phyloP scores from a whole-genome alignment of 495 filamentous ascomycete species.

The Penicillium simplicissimum region DNA sequence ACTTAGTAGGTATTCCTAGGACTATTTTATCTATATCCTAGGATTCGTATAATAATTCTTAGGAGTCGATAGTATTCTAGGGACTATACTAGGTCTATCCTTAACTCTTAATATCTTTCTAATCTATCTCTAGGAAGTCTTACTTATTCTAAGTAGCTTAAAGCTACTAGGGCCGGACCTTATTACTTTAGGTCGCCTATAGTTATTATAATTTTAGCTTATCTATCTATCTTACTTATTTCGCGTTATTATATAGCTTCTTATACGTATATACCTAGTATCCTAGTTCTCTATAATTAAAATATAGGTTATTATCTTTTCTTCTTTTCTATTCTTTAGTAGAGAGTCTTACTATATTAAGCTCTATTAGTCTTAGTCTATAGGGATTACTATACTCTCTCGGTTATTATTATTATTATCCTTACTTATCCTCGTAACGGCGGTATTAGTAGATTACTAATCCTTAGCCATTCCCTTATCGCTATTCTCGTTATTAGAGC shows the following conservation, averaged over 20 bases:
- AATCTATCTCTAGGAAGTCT: neutral
- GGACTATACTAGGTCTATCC: neutral
- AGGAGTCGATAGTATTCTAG: neutral
- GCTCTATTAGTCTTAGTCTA: conserved; percentile 5
- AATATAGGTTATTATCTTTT: conserved; percentile 5
- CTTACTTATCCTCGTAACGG: neutral
- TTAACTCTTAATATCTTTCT: neutral
- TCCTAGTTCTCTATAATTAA: neutral
- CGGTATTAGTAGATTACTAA: neutral
- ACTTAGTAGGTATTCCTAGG: neutral
- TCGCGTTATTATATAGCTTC: neutral
- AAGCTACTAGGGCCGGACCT: neutral
- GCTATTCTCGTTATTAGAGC: neutral
- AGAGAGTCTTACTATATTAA: conserved; percentile 4
- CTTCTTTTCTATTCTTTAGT: neutral
- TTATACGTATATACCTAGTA: neutral
- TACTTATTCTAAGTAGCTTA: neutral
- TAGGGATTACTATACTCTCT: conserved; percentile 6
- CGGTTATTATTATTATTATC: neutral
- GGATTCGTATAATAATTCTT: neutral
- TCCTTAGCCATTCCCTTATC: neutral
- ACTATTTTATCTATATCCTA: neutral
- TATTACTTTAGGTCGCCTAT: neutral
- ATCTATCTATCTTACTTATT: too few species aligned
- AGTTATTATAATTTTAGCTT: too few species aligned